Evolutionary conservation across 768 basidiomycete genomes (phyloP), one percentile per base, ranked within the genome.

Genomic region (Lentinula boryana): DNA sequence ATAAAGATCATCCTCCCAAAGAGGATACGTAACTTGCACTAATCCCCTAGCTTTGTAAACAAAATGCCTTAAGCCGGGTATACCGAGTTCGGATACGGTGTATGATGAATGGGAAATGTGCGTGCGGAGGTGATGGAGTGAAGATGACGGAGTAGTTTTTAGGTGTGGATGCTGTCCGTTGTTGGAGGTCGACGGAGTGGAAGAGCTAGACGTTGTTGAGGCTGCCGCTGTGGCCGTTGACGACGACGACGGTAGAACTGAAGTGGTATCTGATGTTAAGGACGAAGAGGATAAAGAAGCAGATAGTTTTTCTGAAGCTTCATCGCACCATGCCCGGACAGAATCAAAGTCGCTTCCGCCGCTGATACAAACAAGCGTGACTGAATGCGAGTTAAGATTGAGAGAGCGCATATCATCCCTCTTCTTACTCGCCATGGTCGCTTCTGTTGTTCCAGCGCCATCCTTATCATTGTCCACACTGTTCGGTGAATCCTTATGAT

Each of bases 1-100:
- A 23, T 48, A 77, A 46, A 88, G 84, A 66, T 97, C 96, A 5
- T 90, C 91, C 68, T 95, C 93, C 71, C 88, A 95, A n/a, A 73
- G 70, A 3, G 97, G 95, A 63, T 80, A 74, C 0, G 95, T 97
- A 38, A 96, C 81, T 69, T 99, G 97, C 18, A 99, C 95, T 66
- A 92, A 85, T 6, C 83, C 77, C 12, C 93, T 81, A 9, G 91
- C 93, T 75, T 98, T 98, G 78, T 98, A 98, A 52, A 98, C 75
- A 69, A 98, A 99, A 71, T 99, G 97, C 33, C 92, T 84, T 32
- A 98, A 74, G 2, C 95, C 95, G 3, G 93, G 93, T 64, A 96
- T 88, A n/a, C 85, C 84, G 10, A 98, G 74, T 58, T 90, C 87
- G 2, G 85, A 85, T 59, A 87, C 83, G 6, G 83, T 78, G 66